phyloP scores from a whole-genome alignment of 2,329 filamentous ascomycete species.

The Neobulgaria alba region DNA sequence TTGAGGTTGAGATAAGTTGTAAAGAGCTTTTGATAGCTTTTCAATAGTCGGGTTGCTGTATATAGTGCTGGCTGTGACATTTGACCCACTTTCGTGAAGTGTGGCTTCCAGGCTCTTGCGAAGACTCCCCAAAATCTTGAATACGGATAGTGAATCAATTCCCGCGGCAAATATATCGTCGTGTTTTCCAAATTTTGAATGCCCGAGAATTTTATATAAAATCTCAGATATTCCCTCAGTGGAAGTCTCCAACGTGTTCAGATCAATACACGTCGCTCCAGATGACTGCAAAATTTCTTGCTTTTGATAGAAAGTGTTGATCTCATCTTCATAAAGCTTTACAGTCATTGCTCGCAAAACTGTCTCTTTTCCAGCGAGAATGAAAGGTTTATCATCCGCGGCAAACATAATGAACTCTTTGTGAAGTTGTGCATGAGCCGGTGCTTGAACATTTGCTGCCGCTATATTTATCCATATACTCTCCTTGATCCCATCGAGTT shows the following conservation, averaged over 20 bases:
- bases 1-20: neutral
- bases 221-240: neutral
- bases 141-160: conserved; percentile 7
- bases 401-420: conserved; percentile 28
- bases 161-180: conserved; percentile 6
- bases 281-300: neutral
- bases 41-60: conserved; percentile 5
- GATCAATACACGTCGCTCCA: neutral
- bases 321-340: conserved; percentile 25
- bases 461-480: neutral
- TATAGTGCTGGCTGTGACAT: neutral
- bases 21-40: neutral
- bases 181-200: neutral
- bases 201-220: neutral
- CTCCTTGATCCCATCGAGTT: neutral
- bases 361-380: conserved; percentile 31
- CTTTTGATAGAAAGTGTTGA: conserved; percentile 30
- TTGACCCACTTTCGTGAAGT: neutral
- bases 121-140: neutral
- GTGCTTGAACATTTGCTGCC: conserved; percentile 24
- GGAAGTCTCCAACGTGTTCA: neutral
- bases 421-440: conserved; percentile 25
- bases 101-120: neutral
- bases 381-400: conserved; percentile 28
- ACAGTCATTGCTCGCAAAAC: conserved; percentile 29